Conservation (phyloP, 2,329 filamentous ascomycete species). For the Pezicula rhizophila region DNA sequence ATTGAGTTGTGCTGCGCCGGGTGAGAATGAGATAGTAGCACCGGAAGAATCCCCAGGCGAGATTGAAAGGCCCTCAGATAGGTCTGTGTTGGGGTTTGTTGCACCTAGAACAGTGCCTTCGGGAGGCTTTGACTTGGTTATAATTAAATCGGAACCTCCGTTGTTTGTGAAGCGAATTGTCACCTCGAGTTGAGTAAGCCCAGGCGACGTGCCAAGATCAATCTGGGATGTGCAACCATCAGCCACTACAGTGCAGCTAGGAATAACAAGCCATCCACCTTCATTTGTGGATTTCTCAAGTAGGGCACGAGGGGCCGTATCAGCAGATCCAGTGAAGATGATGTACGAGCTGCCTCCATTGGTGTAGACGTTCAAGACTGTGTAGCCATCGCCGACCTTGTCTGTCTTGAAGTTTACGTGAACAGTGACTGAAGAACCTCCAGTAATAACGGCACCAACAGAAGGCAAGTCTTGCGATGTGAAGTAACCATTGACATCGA, state of each 20-base stretch:
- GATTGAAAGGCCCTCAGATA: conserved; percentile 30
- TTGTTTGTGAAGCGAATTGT: conserved; percentile 32
- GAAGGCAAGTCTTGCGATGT: conserved; percentile 25
- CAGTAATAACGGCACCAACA: conserved; percentile 24
- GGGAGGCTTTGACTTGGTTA: conserved; percentile 34
- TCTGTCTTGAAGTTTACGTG: conserved; percentile 29
- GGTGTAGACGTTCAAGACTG: conserved; percentile 30
- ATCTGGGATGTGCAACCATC: no score
- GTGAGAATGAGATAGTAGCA: conserved; percentile 28
- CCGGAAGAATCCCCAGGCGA: conserved; percentile 24
- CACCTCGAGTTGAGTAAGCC: conserved; percentile 23
- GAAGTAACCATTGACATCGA: conserved; percentile 28
- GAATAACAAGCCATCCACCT: conserved; percentile 28
- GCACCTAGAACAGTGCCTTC: conserved; percentile 27
- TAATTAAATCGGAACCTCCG: conserved; percentile 30
- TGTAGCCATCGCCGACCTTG: conserved; percentile 27
- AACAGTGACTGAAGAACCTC: conserved; percentile 26
- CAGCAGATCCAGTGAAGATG: conserved; percentile 29
- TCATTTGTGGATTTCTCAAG: conserved; percentile 30
- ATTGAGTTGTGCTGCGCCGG: no score
- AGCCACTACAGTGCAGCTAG: no score
- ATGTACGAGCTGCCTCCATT: conserved; percentile 29
- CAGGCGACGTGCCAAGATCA: conserved; percentile 29
- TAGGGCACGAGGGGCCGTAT: conserved; percentile 28
- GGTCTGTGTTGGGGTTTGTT: conserved; percentile 25